These are phyloP conservation scores for Alternaria brassicae DNA, from an alignment of 2,329 filamentous ascomycete species.

Conservation along the genomic window DNA sequence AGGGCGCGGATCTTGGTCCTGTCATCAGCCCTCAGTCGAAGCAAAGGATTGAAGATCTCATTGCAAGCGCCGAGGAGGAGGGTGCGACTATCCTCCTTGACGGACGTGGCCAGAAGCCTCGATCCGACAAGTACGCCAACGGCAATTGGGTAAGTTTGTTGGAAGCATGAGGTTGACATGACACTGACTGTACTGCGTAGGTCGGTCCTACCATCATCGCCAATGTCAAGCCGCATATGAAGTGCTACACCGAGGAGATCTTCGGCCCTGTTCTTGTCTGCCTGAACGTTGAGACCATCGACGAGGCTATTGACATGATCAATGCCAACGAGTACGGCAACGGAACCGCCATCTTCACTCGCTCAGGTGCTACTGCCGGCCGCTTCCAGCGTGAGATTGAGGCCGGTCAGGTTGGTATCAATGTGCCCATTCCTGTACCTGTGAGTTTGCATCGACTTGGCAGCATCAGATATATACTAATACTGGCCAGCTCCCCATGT, in stretches of 20 bases:
- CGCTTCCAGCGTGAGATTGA: constrained; percentile 82
- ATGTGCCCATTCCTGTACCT: constrained; percentile 75
- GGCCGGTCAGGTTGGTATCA: constrained; percentile 85
- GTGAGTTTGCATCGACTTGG: constrained; percentile 28
- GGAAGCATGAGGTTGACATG: not conserved
- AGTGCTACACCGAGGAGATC: constrained; percentile 84
- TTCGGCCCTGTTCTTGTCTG: constrained; percentile 86
- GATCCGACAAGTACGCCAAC: constrained; percentile 76
- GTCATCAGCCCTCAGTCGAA: constrained; percentile 83
- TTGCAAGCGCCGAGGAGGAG: constrained; percentile 78
- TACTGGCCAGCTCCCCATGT: constrained; percentile 60
- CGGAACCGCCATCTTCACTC: constrained; percentile 84
- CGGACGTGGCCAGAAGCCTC: constrained; percentile 75
- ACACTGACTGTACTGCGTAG: constrained; percentile 50
- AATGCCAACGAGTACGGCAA: constrained; percentile 89
- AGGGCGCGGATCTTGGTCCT: constrained; percentile 79
- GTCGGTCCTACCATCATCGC: constrained; percentile 83
- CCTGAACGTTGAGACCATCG: constrained; percentile 77
- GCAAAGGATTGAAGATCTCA: constrained; percentile 77
- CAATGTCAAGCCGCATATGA: constrained; percentile 81
- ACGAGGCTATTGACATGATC: constrained; percentile 81
- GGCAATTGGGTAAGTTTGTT: constrained; percentile 72
- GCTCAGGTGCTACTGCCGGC: constrained; percentile 76
- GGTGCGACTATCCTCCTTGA: constrained; percentile 84
- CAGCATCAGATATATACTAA: constrained; percentile 13